A percentile compares a stretch with the other conserved stretches of the same genome.
These are phyloP conservation scores for Magnusiomyces suaveolens DNA, from an alignment of 1,139 yeast species.

Conservation along the genomic window DNA sequence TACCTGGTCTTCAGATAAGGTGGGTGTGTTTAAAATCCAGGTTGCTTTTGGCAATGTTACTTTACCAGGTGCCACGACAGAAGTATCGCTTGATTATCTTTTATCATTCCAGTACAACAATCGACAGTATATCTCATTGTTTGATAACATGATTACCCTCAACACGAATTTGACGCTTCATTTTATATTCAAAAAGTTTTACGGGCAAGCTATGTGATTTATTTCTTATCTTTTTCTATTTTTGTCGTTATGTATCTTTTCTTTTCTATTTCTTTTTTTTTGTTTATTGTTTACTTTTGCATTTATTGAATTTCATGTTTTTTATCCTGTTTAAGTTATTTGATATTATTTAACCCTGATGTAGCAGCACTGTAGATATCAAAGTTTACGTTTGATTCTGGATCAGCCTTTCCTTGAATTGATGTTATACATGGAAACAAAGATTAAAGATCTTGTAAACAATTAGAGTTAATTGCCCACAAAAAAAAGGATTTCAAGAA, in stretches of 20 bases:
- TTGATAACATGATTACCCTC: constrained; percentile 51
- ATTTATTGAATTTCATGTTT: too few relatives aligned
- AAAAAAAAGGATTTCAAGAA: too few relatives aligned
- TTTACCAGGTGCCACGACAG: constrained; percentile 44
- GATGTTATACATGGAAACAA: too few relatives aligned
- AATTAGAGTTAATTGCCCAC: too few relatives aligned
- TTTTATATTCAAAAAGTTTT: constrained; percentile 64
- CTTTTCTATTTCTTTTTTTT: background rate
- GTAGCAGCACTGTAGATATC: too few relatives aligned
- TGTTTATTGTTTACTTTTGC: background rate
- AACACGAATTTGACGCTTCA: constrained; percentile 57
- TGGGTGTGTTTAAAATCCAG: constrained; percentile 65
- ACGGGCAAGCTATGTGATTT: constrained; percentile 31
- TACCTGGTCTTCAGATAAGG: constrained; percentile 66
- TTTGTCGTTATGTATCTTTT: background rate
- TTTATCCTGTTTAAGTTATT: too few relatives aligned
- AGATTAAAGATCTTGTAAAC: too few relatives aligned
- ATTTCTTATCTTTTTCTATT: background rate
- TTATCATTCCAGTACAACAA: constrained; percentile 54
- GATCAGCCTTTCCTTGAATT: too few relatives aligned
- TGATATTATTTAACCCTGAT: too few relatives aligned
- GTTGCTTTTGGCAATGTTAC: constrained; percentile 43
- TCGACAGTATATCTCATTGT: constrained; percentile 42
- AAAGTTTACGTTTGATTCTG: too few relatives aligned
- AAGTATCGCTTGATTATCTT: constrained; percentile 56